These are phyloP conservation scores for Metarhizium brunneum DNA, from an alignment of 2,329 filamentous ascomycete genomes.

Conservation along the genomic window DNA sequence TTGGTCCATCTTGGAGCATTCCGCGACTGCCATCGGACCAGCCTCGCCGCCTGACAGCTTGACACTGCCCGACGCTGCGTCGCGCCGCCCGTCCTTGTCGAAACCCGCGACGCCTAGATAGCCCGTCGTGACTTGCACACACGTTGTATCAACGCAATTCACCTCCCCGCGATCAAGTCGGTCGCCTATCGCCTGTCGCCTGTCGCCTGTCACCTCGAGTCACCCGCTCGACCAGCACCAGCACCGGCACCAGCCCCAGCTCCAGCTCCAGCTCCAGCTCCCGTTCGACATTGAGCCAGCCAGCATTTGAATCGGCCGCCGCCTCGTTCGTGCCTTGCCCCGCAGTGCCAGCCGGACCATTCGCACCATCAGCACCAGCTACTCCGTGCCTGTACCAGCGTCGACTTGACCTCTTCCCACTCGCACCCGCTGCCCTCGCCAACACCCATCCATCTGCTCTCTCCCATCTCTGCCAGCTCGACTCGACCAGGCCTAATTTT, in stretches of 20 bases:
- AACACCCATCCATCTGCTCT: background rate
- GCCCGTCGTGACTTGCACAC: too few relatives aligned
- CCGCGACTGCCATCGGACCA: background rate
- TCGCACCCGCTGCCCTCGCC: background rate
- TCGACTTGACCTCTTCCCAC: background rate
- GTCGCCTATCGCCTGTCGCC: constrained; percentile 8
- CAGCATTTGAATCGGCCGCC: background rate
- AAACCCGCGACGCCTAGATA: too few relatives aligned
- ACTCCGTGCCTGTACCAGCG: background rate
- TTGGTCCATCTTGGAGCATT: too few relatives aligned
- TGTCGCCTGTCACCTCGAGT: constrained; percentile 4
- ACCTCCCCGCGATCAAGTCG: background rate
- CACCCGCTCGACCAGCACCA: background rate
- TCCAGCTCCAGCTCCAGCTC: constrained; percentile 1
- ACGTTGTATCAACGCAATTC: background rate
- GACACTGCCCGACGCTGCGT: background rate
- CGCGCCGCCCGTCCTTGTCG: too few relatives aligned
- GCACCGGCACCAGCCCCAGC: background rate
- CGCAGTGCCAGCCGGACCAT: background rate
- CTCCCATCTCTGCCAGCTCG: background rate
- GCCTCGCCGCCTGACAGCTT: background rate
- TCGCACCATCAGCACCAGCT: background rate
- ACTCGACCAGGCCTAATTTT: background rate
- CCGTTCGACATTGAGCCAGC: background rate
- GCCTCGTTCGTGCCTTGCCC: constrained; percentile 1